Conservation (phyloP, 441 rosid genomes). For the Mallotus japonicus region DNA sequence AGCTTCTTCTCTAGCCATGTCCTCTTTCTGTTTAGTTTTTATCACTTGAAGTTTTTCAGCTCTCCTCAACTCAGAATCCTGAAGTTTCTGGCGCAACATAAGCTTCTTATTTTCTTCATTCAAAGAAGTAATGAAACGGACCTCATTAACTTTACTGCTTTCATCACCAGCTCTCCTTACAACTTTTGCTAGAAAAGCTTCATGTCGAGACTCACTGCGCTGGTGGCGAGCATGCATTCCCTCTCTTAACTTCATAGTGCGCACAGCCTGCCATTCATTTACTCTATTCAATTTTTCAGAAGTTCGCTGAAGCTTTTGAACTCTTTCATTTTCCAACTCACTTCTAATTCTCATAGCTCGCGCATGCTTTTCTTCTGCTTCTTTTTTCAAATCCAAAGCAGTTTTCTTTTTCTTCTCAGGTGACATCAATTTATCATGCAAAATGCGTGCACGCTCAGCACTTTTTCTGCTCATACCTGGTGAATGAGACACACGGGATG, state of each 20-base stretch:
- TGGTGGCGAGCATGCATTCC: constrained; percentile 83
- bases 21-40: constrained; percentile 74
- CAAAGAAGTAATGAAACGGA: constrained; percentile 80
- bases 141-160: constrained; percentile 85
- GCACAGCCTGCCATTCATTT: constrained; percentile 84
- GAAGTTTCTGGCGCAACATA: constrained; percentile 75
- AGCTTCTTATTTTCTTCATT: constrained; percentile 83
- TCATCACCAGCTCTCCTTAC: constrained; percentile 89
- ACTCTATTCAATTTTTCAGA: constrained; percentile 76
- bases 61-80: constrained; percentile 75
- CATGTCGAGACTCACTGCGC: constrained; percentile 74
- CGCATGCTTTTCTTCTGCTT: constrained; percentile 79
- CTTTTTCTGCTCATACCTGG: constrained; percentile 73
- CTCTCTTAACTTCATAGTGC: constrained; percentile 67
- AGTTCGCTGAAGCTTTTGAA: constrained; percentile 77
- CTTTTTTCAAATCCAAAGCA: constrained; percentile 64
- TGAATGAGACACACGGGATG: constrained; percentile 63
- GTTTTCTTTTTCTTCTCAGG: constrained; percentile 84
- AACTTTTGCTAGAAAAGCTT: constrained; percentile 80
- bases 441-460: constrained; percentile 64
- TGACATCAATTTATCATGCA: constrained; percentile 73
- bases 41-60: constrained; percentile 73
- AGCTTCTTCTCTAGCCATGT: constrained; percentile 83
- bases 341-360: constrained; percentile 74
- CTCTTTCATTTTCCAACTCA: constrained; percentile 76